Evolutionary conservation across 495 filamentous ascomycete genomes (phyloP), one percentile per base, ranked within the genome.

Genomic region (Talaromyces thailandensis): DNA sequence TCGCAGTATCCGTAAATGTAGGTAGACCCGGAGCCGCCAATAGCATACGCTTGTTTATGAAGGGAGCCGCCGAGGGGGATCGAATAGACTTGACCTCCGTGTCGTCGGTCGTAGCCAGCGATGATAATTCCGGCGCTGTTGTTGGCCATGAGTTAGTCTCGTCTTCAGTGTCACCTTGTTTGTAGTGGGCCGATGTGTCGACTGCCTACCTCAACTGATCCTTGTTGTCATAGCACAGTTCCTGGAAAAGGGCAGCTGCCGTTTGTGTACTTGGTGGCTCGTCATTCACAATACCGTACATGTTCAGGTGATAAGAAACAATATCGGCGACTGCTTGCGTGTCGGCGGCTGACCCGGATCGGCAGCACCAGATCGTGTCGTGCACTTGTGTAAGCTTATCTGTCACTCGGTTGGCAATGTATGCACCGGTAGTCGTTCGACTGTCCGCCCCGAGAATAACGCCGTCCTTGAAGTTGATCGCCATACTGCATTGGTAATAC

Each of bases 1-100:
- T 98, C 93, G 72, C 94, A 98, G 79, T 93, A 97, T 65, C 94
- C 94, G 79, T 96, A 98, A 76, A 98, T 98, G 80, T 98, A 98
- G 56, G 94, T 98, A 67, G 93, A 97, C 14, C 94, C 94, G 8
- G 93, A 97, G 58, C 94, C 94, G 66, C 95, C 93, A 65, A 98
- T 98, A 43, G 95, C 84, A 69, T 96, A 98, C 12, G 92, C 70
- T 74, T 98, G 93, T 80, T 96, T 96, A 85, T 98, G 94, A 64
- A 98, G 84, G 28, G 94, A 98, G 60, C 94, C 95, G 72, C 94
- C 95, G 52, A 98, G 81, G 2, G 94, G 95, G 70, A 98, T 98
- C 70, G 90, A 91, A 76, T 96, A 98, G 32, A 98, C 93, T 70
- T 96, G 92, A 52, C 94, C 94, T 59, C 94, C 94, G 71, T 96